Evolutionary conservation across 2,329 filamentous ascomycete species (phyloP).

Genomic region (Macrophomina tecta): DNA sequence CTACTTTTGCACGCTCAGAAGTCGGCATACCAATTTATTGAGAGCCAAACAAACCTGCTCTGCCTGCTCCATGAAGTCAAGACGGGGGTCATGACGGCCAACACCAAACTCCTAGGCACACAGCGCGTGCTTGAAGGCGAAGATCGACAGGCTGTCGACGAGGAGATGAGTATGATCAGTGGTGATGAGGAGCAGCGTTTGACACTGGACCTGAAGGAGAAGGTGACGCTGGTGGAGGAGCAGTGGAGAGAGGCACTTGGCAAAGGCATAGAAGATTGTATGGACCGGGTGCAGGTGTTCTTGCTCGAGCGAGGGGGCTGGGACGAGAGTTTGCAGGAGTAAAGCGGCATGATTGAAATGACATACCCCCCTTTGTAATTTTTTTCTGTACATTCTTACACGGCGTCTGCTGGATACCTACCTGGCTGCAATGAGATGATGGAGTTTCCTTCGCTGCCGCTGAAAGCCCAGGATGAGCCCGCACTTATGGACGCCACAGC

Average conservation of each 20-base stretch:
- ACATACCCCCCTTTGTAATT: slow-evolving; percentile 18
- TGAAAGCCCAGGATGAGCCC: neutral
- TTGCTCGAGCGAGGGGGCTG: slow-evolving; percentile 81
- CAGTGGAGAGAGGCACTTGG: slow-evolving; percentile 92
- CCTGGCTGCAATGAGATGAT: neutral
- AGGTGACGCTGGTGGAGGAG: slow-evolving; percentile 86
- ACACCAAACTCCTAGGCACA: slow-evolving; percentile 70
- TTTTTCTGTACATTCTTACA: slow-evolving; percentile 15
- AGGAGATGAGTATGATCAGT: slow-evolving; percentile 63
- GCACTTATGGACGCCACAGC: slow-evolving; percentile 2
- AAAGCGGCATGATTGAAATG: slow-evolving; percentile 24
- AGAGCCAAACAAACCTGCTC: slow-evolving; percentile 87
- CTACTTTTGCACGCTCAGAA: slow-evolving; percentile 87
- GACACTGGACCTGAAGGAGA: slow-evolving; percentile 90
- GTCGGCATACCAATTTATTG: slow-evolving; percentile 95
- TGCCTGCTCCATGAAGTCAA: slow-evolving; percentile 92
- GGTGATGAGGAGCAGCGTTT: slow-evolving; percentile 71
- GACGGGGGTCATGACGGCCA: slow-evolving; percentile 74
- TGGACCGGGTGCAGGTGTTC: slow-evolving; percentile 74
- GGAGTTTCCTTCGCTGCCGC: neutral
- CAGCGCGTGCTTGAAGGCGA: slow-evolving; percentile 58
- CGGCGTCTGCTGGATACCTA: neutral
- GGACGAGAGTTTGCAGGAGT: slow-evolving; percentile 69
- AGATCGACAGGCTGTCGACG: slow-evolving; percentile 47
- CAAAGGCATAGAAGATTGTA: slow-evolving; percentile 73